phyloP scores from a whole-genome alignment of 2,329 filamentous ascomycete genomes.

The Thyridium curvatum region DNA sequence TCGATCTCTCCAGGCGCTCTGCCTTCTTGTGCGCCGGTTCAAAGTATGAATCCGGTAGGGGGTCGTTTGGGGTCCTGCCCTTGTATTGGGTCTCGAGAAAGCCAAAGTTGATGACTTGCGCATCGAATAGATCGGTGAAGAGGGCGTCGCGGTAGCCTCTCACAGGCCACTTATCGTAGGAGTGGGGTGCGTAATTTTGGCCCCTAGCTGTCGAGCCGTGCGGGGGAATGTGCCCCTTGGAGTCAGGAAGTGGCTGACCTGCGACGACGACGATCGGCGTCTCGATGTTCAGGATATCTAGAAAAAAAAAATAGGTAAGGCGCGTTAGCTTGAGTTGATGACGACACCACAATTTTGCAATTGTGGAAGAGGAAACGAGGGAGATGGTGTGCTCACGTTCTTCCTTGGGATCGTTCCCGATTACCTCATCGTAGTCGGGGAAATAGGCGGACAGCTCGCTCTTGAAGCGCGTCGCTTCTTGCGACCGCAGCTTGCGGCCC shows the following conservation, averaged over 20 bases:
- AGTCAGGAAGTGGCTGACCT: constrained; percentile 32
- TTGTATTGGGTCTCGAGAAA: constrained; percentile 42
- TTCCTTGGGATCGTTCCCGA: constrained; percentile 77
- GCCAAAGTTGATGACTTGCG: constrained; percentile 49
- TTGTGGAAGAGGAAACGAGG: constrained; percentile 1
- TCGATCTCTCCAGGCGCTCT: constrained; percentile 54
- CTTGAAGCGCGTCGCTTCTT: constrained; percentile 80
- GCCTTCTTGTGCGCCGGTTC: constrained; percentile 50
- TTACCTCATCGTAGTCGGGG: constrained; percentile 87
- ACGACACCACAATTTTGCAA: constrained; percentile 3
- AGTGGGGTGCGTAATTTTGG: constrained; percentile 21
- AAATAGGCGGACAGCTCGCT: constrained; percentile 90
- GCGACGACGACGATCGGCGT: constrained; percentile 65
- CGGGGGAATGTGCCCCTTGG: constrained; percentile 19
- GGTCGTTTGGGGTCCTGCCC: constrained; percentile 35
- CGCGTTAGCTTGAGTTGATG: constrained; percentile 7
- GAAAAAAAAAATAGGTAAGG: constrained; percentile 6
- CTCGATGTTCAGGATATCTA: constrained; percentile 67
- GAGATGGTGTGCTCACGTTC: constrained; percentile 50
- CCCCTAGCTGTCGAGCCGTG: constrained; percentile 11
- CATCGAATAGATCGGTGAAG: constrained; percentile 49
- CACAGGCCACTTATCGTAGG: constrained; percentile 26
- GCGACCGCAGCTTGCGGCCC: constrained; percentile 75
- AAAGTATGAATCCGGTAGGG: constrained; percentile 49
- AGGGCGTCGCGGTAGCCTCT: constrained; percentile 50